Percentiles rank a stretch among this genome's conserved stretches.
Evolutionary conservation across 2,329 filamentous ascomycete species (phyloP).

Genomic region (Neofusicoccum kwambonambiense): DNA sequence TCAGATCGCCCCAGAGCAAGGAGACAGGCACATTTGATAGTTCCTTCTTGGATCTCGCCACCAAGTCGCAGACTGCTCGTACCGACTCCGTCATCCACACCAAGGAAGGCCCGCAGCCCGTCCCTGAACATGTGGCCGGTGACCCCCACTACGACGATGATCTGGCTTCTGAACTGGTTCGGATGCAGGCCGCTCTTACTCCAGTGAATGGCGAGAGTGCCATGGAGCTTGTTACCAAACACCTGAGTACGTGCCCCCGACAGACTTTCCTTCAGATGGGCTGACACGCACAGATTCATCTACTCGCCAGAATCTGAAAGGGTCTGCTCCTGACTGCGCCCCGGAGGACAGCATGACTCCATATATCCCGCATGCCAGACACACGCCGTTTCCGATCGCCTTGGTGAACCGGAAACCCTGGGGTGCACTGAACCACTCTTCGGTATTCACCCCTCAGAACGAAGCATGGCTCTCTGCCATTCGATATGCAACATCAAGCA

Average conservation of each 20-base stretch:
- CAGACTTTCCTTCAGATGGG: too few species aligned
- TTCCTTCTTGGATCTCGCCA: conserved; percentile 31
- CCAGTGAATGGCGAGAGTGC: conserved; percentile 52
- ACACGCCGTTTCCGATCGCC: conserved; percentile 66
- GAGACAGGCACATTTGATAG: conserved; percentile 27
- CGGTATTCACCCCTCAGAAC: conserved; percentile 68
- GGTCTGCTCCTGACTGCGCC: conserved; percentile 55
- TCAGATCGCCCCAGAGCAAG: conserved; percentile 43
- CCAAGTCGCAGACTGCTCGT: not conserved
- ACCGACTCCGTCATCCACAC: not conserved
- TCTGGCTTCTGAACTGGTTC: conserved; percentile 59
- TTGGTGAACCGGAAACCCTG: conserved; percentile 69
- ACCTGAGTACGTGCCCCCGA: conserved; percentile 53
- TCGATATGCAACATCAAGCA: conserved; percentile 58
- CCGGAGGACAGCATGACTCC: conserved; percentile 63
- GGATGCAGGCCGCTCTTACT: conserved; percentile 59
- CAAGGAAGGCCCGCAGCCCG: not conserved
- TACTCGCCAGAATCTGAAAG: conserved; percentile 50
- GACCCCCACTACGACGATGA: conserved; percentile 64
- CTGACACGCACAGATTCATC: conserved; percentile 47
- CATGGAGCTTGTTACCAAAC: conserved; percentile 60
- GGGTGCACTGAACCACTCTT: conserved; percentile 61
- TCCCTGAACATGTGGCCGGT: conserved; percentile 54
- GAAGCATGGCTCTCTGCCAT: conserved; percentile 71
- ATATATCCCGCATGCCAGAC: conserved; percentile 56